Conservation (phyloP, 129 eudicot genomes). For the Artemisia annua region DNA sequence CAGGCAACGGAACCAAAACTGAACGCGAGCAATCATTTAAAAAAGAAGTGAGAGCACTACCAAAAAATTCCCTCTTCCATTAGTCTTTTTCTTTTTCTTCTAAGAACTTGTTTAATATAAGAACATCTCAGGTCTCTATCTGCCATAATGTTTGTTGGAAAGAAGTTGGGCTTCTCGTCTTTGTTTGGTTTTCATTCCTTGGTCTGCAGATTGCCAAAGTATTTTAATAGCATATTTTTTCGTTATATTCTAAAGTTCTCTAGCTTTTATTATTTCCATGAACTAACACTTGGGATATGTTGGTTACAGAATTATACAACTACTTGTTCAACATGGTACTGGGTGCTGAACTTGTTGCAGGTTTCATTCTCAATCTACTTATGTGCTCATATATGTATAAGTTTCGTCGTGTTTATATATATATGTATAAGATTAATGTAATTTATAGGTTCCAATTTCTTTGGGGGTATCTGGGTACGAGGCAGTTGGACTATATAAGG, state of each 20-base stretch:
- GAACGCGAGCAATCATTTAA: conserved; percentile 37
- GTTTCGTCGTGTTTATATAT: neutral
- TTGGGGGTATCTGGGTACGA: conserved; percentile 75
- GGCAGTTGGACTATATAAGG: conserved; percentile 68
- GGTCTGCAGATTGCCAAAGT: conserved; percentile 81
- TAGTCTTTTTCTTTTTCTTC: too few relatives aligned
- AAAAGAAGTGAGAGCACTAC: conserved; percentile 42
- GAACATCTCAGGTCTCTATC: conserved; percentile 51
- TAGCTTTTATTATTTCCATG: neutral
- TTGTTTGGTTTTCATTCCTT: conserved; percentile 88
- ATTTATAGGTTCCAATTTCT: conserved; percentile 51
- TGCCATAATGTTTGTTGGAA: conserved; percentile 89
- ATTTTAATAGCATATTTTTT: neutral
- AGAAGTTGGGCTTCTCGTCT: conserved; percentile 77
- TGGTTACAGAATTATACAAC: conserved; percentile 63
- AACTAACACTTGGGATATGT: conserved; percentile 24
- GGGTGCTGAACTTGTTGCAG: conserved; percentile 89
- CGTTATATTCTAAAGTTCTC: neutral
- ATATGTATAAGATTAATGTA: neutral
- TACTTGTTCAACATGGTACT: conserved; percentile 67
- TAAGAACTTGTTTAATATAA: neutral
- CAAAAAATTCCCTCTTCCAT: too few relatives aligned
- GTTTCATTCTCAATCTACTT: conserved; percentile 29
- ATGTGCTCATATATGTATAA: neutral
- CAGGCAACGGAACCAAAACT: conserved; percentile 34